These are phyloP conservation scores for Beauveria caledonica DNA, from an alignment of 2,329 filamentous ascomycete species.

Conservation along the genomic window DNA sequence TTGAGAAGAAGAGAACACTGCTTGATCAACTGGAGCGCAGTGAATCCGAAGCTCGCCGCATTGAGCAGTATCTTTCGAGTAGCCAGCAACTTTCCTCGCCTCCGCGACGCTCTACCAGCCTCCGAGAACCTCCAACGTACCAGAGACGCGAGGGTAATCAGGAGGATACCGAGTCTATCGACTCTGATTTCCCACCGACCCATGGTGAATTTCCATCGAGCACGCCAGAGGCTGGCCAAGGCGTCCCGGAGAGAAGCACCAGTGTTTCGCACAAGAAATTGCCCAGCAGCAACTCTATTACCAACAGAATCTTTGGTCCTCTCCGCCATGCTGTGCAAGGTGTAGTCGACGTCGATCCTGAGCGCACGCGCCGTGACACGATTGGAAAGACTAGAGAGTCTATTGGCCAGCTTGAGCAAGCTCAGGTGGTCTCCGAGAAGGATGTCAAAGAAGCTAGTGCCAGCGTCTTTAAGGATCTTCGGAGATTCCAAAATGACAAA, in stretches of 20 bases:
- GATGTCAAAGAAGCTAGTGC: slow-evolving; percentile 90
- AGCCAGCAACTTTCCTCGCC: slow-evolving; percentile 58
- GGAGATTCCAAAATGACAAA: slow-evolving; percentile 90
- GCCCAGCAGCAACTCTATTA: slow-evolving; percentile 81
- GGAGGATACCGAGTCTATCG: slow-evolving; percentile 82
- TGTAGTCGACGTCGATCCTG: slow-evolving; percentile 91
- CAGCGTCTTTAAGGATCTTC: slow-evolving; percentile 81
- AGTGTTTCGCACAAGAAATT: slow-evolving; percentile 62
- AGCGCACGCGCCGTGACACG: slow-evolving; percentile 81
- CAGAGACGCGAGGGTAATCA: slow-evolving; percentile 48
- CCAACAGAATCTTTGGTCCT: slow-evolving; percentile 87
- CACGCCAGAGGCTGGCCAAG: slow-evolving; percentile 67
- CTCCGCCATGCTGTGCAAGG: slow-evolving; percentile 94
- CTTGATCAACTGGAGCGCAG: slow-evolving; percentile 88
- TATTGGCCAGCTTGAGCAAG: slow-evolving; percentile 79
- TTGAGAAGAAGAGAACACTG: slow-evolving; percentile 75
- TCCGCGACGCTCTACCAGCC: slow-evolving; percentile 55
- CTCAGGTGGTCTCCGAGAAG: slow-evolving; percentile 75
- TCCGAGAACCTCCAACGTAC: slow-evolving; percentile 41
- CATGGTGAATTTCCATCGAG: slow-evolving; percentile 60
- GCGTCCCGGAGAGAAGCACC: slow-evolving; percentile 48
- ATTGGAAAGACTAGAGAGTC: slow-evolving; percentile 94
- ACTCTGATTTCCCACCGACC: slow-evolving; percentile 91
- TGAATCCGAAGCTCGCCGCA: slow-evolving; percentile 83
- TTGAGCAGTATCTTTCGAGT: slow-evolving; percentile 82